These are phyloP conservation scores for Epicoccum nigrum DNA, from an alignment of 2,329 filamentous ascomycete genomes.

Conservation along the genomic window DNA sequence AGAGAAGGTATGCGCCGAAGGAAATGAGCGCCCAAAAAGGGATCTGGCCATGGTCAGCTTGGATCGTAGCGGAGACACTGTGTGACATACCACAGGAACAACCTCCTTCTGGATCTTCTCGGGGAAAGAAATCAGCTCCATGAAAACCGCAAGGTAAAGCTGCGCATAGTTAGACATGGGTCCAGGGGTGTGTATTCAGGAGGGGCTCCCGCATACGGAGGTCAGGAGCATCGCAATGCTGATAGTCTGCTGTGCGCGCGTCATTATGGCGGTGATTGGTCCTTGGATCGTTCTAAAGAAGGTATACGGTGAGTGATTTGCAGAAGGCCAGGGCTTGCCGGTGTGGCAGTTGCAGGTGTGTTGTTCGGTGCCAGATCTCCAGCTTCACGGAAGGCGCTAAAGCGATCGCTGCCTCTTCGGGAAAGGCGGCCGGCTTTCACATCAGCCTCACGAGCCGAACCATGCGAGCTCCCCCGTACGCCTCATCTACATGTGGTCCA, in stretches of 20 bases:
- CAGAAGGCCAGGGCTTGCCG: slow-evolving; percentile 15
- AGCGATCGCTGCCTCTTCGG: slow-evolving; percentile 26
- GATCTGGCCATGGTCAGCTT: slow-evolving; percentile 61
- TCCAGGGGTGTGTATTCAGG: slow-evolving; percentile 19
- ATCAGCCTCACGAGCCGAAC: slow-evolving; percentile 10
- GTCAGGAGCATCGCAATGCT: slow-evolving; percentile 85
- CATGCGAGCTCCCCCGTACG: slow-evolving; percentile 1
- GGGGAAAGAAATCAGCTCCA: slow-evolving; percentile 82
- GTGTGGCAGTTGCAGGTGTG: slow-evolving; percentile 26
- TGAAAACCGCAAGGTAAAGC: slow-evolving; percentile 87
- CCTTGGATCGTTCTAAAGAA: slow-evolving; percentile 19
- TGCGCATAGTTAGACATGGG: slow-evolving; percentile 50
- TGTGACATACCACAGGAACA: slow-evolving; percentile 80
- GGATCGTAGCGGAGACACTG: not conserved
- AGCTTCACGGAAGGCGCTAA: slow-evolving; percentile 28
- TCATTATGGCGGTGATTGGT: slow-evolving; percentile 68
- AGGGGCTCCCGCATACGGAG: slow-evolving; percentile 66
- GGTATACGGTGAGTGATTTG: slow-evolving; percentile 29
- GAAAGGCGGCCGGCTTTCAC: slow-evolving; percentile 26
- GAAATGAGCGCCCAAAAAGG: slow-evolving; percentile 92
- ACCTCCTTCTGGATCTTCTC: slow-evolving; percentile 79
- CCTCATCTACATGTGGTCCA: not conserved
- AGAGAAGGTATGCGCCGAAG: slow-evolving; percentile 90
- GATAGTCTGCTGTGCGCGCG: slow-evolving; percentile 90
- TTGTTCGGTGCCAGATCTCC: slow-evolving; percentile 35